Base-by-base conservation (phyloP, 768 basidiomycete species). In the Porphyrellus cyaneotinctus region DNA sequence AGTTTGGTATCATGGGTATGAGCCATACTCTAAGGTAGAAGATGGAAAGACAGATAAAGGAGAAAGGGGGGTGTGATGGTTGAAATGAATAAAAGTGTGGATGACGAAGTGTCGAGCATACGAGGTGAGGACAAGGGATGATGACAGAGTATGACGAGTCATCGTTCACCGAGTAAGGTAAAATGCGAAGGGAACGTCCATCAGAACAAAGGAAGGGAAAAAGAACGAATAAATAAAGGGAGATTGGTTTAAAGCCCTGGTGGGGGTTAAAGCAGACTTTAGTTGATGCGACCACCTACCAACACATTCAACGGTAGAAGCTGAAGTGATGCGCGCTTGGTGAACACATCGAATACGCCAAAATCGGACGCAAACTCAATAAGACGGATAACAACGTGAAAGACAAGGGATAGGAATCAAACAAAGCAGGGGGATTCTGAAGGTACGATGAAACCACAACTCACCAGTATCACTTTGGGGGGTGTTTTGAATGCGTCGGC, bases 381-480 rank as follows among this genome's bases (percentile, higher is more conserved):
- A 11, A 37, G 30, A 18, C 14, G 1, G 32, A 22, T 31, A 39
- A 11, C 3, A 20, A 9, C 6, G 20, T 20, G n/a, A 49, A 38
- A 43, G 20, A 43, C 15, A 36, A 24, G 12, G 42, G 15, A 53
- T 23, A 24, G 5, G 20, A 38, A 14, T 6, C 15, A 44, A 51
- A 30, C 31, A 4, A 17, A 23, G 35, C n/a, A 9, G n/a, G 12
- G 15, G 5, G 10, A 23, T 2, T 41, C 2, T 13, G 32, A 33
- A 22, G 35, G 6, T 0, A 17, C 10, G 41, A 43, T 41, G 28
- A 53, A 45, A 39, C 3, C 1, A 17, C n/a, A 28, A 61, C 66
- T 67, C 53, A 70, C 66, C 64, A 2, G 43, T 22, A 30, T 67
- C 66, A 15, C 68, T 68, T 24, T 49, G 53, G 26, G 66, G 65